Percentiles rank a stretch among this genome's conserved stretches.
Conservation (phyloP, 2,329 filamentous ascomycete species). For the Clonostachys sp. region DNA sequence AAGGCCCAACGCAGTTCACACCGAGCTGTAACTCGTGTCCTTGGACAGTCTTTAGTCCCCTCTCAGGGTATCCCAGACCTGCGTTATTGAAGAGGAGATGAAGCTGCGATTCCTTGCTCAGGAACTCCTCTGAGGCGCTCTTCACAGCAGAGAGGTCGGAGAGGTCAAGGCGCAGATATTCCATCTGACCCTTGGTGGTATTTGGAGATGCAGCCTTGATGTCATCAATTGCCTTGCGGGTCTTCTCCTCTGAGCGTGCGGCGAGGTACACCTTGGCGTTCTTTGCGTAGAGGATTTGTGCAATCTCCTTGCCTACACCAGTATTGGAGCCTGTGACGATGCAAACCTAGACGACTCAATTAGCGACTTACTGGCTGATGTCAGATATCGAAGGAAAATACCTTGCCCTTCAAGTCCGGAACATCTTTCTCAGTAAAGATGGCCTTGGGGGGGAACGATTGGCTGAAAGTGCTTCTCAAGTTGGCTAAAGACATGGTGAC, state of each 20-base stretch:
- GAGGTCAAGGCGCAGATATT: not conserved
- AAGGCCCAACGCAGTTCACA: constrained; percentile 2
- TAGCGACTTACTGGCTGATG: not conserved
- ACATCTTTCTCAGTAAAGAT: constrained; percentile 34
- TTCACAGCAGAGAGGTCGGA: not conserved
- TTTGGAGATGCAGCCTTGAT: not conserved
- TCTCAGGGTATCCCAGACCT: constrained; percentile 14
- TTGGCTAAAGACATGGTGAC: no score
- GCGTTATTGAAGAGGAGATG: not conserved
- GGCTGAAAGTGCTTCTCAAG: not conserved
- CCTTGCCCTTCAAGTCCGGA: constrained; percentile 30
- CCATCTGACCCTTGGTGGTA: not conserved
- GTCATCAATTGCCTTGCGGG: not conserved
- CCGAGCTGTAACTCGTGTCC: constrained; percentile 4
- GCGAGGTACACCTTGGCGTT: not conserved
- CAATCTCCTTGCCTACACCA: not conserved
- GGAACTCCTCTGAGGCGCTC: not conserved
- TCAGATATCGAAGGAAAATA: not conserved
- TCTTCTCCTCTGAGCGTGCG: not conserved
- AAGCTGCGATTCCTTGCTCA: not conserved
- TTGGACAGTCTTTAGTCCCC: constrained; percentile 7
- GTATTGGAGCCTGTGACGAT: constrained; percentile 1
- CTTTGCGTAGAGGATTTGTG: not conserved
- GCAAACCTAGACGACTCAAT: not conserved
- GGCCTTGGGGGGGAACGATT: constrained; percentile 26